These are phyloP conservation scores for Phyllosticta citriasiana DNA, from an alignment of 2,329 filamentous ascomycete species.

Conservation along the genomic window DNA sequence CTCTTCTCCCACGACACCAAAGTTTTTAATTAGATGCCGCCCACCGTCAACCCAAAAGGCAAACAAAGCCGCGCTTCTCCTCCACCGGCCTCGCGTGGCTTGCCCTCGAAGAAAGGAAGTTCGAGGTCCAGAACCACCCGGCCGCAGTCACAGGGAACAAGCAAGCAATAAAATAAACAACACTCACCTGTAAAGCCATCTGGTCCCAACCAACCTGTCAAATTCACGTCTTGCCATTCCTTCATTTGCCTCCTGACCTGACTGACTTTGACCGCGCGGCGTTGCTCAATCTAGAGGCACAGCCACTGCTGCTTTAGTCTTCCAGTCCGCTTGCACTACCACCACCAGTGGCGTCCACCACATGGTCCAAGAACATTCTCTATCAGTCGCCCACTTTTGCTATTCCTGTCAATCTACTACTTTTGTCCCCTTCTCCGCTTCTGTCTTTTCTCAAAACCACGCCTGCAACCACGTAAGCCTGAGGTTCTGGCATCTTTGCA, in stretches of 20 bases:
- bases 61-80: background rate
- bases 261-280: background rate
- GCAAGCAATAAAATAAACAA: background rate
- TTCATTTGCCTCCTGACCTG: background rate
- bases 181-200: background rate
- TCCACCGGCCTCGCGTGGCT: background rate
- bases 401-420: conserved; percentile 27
- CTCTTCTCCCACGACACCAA: background rate
- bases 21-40: background rate
- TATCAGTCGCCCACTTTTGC: conserved; percentile 27
- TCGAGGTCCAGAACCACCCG: background rate
- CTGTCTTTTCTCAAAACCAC: conserved; percentile 35
- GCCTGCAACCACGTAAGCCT: conserved; percentile 37
- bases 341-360: background rate
- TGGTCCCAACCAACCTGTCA: background rate
- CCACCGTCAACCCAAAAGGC: background rate
- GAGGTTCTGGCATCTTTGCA: background rate
- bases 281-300: background rate
- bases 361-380: background rate
- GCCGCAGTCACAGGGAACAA: background rate
- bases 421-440: conserved; percentile 30
- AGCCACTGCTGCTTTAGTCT: background rate
- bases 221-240: background rate
- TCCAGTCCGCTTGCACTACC: background rate
- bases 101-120: conserved; percentile 2